Percentiles rank a stretch among this genome's conserved stretches.
These are phyloP conservation scores for Monilinia aucupariae DNA, from an alignment of 2,329 filamentous ascomycete species.

Conservation along the genomic window DNA sequence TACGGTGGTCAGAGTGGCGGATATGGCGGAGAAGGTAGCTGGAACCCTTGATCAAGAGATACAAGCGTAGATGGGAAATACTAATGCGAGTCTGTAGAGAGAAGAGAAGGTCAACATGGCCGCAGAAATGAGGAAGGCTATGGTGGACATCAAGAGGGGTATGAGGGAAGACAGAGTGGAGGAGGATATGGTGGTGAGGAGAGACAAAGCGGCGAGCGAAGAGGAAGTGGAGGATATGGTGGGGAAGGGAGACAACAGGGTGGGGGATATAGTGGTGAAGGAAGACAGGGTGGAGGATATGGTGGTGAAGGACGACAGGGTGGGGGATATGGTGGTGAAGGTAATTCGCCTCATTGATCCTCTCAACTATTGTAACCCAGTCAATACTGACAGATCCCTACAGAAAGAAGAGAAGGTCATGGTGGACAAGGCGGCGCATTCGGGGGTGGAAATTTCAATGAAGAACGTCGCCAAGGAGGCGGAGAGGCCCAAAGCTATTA, in stretches of 20 bases:
- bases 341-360: background rate
- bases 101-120: background rate
- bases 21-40: slow-evolving; percentile 9
- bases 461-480: slow-evolving; percentile 5
- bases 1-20: slow-evolving; percentile 14
- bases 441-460: slow-evolving; percentile 14
- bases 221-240: slow-evolving; percentile 14
- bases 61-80: background rate
- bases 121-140: background rate
- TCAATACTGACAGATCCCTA: background rate
- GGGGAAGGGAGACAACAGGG: slow-evolving; percentile 13
- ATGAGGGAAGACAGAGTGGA: slow-evolving; percentile 17
- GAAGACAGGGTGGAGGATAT: slow-evolving; percentile 17
- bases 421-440: slow-evolving; percentile 20
- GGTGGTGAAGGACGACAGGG: slow-evolving; percentile 15
- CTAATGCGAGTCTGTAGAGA: background rate
- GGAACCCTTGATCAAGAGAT: background rate
- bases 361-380: background rate
- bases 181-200: slow-evolving; percentile 19
- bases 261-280: background rate
- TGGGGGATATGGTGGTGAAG: slow-evolving; percentile 18
- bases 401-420: slow-evolving; percentile 9
- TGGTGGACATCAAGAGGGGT: slow-evolving; percentile 17
- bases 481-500: slow-evolving; percentile 15
- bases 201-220: slow-evolving; percentile 15